phyloP scores from a whole-genome alignment of 2,329 filamentous ascomycete genomes.

The Diplodia mutila region DNA sequence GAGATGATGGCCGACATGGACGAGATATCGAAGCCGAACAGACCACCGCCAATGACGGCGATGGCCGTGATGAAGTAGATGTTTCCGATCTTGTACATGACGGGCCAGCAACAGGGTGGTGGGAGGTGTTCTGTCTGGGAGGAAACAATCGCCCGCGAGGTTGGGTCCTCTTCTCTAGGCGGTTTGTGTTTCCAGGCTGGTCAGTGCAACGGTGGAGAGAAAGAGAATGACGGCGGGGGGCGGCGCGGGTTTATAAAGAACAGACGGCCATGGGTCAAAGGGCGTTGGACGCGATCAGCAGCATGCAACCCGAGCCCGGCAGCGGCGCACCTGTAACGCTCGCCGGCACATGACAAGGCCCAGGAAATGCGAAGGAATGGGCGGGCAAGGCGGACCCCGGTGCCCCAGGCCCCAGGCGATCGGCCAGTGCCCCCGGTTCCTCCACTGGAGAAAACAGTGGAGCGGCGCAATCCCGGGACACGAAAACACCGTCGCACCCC shows the following conservation, averaged over 20 bases:
- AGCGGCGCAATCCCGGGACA: conserved; percentile 13
- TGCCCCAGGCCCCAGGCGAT: conserved; percentile 17
- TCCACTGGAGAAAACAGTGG: conserved; percentile 19
- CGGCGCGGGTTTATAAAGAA: conserved; percentile 21
- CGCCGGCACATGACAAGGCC: conserved; percentile 19
- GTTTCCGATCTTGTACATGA: conserved; percentile 52
- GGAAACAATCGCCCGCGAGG: conserved; percentile 1
- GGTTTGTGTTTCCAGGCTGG: neutral
- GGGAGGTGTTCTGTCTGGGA: neutral
- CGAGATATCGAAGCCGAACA: conserved; percentile 71
- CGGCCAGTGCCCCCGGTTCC: conserved; percentile 6
- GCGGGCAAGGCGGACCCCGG: conserved; percentile 13
- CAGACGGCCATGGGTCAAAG: too few relatives aligned
- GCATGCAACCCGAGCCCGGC: neutral
- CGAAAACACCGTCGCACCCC: neutral
- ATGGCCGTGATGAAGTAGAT: conserved; percentile 63
- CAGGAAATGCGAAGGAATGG: neutral
- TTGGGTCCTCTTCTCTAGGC: conserved; percentile 1
- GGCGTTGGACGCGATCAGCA: neutral
- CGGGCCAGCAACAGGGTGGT: neutral
- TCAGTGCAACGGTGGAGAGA: neutral
- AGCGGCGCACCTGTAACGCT: conserved; percentile 9
- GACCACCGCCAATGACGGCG: conserved; percentile 63
- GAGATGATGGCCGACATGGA: conserved; percentile 55
- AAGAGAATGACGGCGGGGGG: neutral